These are phyloP conservation scores for Russula vinacea DNA, from an alignment of 768 basidiomycete genomes.

Conservation along the genomic window DNA sequence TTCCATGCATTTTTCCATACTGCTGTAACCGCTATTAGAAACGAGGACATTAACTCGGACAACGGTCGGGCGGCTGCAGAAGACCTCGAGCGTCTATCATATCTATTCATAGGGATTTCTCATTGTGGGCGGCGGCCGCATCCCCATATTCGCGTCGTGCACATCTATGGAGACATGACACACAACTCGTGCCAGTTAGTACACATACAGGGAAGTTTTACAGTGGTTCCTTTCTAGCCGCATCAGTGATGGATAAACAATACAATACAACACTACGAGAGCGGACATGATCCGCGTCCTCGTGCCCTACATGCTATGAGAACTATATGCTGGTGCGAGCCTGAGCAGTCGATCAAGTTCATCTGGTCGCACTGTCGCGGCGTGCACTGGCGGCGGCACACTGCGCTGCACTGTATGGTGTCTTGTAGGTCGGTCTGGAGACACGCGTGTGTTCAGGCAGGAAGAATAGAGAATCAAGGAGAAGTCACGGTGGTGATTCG, in stretches of 20 bases:
- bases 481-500: neutral
- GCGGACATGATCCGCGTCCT: neutral
- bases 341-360: neutral
- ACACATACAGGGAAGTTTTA: neutral
- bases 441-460: too few species aligned
- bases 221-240: neutral
- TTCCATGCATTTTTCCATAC: neutral
- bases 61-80: neutral
- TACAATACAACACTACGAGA: neutral
- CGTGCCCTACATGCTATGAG: neutral
- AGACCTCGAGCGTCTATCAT: neutral
- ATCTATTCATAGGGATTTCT: neutral
- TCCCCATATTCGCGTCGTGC: neutral
- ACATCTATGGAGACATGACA: neutral
- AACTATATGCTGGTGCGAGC: neutral
- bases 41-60: neutral
- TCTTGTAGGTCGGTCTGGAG: too few species aligned
- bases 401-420: too few species aligned
- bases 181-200: neutral
- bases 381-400: neutral
- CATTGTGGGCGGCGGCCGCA: neutral
- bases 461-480: neutral
- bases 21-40: neutral
- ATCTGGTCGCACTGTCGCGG: neutral
- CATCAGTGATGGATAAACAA: neutral